Evolutionary conservation across 306 rosid species (phyloP).

Genomic region (Canavalia ensiformis): DNA sequence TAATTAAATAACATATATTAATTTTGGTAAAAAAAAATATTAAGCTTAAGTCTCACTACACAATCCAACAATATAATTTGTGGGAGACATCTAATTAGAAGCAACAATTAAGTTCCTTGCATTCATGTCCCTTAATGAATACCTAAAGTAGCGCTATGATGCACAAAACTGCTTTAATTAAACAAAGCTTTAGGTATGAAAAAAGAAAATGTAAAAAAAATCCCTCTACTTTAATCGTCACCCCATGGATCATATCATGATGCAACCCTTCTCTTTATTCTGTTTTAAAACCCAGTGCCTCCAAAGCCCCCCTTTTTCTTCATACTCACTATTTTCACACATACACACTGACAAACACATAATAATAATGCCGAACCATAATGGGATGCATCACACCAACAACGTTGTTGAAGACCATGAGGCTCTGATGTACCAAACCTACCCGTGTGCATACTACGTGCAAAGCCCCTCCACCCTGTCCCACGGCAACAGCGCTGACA

Average conservation of each 20-base stretch:
- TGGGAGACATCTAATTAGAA: conserved; percentile 16
- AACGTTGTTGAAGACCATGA: conserved; percentile 73
- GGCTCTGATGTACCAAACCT: conserved; percentile 58
- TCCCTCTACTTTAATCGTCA: conserved; percentile 22
- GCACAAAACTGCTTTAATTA: conserved; percentile 7
- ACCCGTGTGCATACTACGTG: conserved; percentile 77
- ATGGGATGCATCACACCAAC: conserved; percentile 49
- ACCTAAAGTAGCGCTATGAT: conserved; percentile 43
- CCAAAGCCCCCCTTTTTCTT: conserved; percentile 16
- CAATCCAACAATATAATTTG: no score
- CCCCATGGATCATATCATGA: conserved; percentile 10
- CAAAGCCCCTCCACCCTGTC: conserved; percentile 90
- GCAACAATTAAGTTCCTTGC: conserved; percentile 49
- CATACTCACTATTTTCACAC: background rate
- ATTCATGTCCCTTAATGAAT: conserved; percentile 54
- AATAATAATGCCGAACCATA: conserved; percentile 43
- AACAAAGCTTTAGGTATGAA: conserved; percentile 3
- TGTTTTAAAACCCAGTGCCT: conserved; percentile 54
- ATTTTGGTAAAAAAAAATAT: no score
- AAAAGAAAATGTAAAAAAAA: conserved; percentile 13
- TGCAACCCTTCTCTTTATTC: conserved; percentile 35
- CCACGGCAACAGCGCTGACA: conserved; percentile 67
- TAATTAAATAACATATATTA: no score
- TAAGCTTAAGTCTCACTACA: no score
- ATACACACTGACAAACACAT: background rate